Percentiles rank a stretch among this genome's conserved stretches.
phyloP scores from a whole-genome alignment of 129 eudicot genomes.

The Flaveria sonorensis region DNA sequence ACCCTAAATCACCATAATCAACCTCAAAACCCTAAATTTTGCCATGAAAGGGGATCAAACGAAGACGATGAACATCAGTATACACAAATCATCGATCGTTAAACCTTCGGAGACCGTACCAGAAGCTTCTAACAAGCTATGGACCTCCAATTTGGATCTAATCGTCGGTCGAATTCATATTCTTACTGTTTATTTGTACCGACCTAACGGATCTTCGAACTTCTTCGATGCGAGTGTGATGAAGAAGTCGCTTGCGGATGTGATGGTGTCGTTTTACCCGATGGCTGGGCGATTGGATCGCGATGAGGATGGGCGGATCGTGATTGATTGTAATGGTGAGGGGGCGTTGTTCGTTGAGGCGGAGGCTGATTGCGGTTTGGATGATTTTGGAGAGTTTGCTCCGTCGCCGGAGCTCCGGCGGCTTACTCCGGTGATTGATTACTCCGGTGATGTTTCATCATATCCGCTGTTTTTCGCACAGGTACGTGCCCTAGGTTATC shows the following conservation, averaged over 20 bases:
- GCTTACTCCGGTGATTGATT: conserved; percentile 38
- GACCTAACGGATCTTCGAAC: conserved; percentile 41
- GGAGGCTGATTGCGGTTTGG: conserved; percentile 40
- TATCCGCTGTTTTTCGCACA: conserved; percentile 44
- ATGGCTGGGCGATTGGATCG: conserved; percentile 38
- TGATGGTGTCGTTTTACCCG: conserved; percentile 38
- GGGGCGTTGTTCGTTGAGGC: conserved; percentile 59
- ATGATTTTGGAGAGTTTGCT: conserved; percentile 46
- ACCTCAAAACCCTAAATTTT: neutral
- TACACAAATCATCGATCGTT: conserved; percentile 41
- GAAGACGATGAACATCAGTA: conserved; percentile 28
- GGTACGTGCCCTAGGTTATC: conserved; percentile 32
- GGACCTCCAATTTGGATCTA: conserved; percentile 55
- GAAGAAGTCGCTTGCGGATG: conserved; percentile 39
- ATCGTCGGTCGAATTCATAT: conserved; percentile 45
- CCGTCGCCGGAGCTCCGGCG: conserved; percentile 35
- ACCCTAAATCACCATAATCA: no score
- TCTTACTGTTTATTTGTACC: conserved; percentile 46
- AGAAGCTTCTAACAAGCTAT: conserved; percentile 33
- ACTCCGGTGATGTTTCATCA: conserved; percentile 39
- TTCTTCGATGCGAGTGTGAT: conserved; percentile 33
- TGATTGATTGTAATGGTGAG: conserved; percentile 38
- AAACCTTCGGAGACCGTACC: conserved; percentile 32
- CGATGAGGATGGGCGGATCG: conserved; percentile 29
- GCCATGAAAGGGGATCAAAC: conserved; percentile 29